Conservation (phyloP, 257 asterid genomes). For the Solanum sitiens region DNA sequence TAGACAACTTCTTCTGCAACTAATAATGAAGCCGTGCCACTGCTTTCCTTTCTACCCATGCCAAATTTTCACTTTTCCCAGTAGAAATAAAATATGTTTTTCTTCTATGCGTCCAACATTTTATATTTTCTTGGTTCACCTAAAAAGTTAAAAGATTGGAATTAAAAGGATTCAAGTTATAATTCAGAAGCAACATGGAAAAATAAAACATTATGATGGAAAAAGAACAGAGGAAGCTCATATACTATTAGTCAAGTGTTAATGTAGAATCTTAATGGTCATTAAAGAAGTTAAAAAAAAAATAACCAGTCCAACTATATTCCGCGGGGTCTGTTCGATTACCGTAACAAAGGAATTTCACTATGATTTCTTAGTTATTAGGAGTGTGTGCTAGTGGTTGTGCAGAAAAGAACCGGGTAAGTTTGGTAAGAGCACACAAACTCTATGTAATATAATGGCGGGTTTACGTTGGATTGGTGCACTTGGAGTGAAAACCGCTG, state of each 20-base stretch:
- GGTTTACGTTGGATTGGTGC: no score
- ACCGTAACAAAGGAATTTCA: no score
- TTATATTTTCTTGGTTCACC: background rate
- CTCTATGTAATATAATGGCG: no score
- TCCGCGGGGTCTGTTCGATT: no score
- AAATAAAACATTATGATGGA: background rate
- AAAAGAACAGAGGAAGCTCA: background rate
- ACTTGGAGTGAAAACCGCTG: no score
- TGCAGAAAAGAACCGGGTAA: no score
- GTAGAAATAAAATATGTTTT: slow-evolving; percentile 55
- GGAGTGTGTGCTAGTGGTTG: no score
- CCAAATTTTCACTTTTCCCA: slow-evolving; percentile 24
- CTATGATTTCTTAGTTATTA: no score
- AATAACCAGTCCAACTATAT: no score
- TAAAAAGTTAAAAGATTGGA: background rate
- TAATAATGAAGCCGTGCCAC: no score
- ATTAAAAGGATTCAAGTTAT: background rate
- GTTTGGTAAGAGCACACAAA: no score
- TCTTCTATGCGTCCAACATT: slow-evolving; percentile 51
- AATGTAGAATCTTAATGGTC: background rate
- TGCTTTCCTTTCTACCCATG: background rate
- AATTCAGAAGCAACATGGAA: background rate
- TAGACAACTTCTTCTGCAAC: no score
- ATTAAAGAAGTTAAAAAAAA: background rate
- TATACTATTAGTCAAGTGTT: background rate